phyloP scores from a whole-genome alignment of 164 flowering plant genomes.

The Magnolia changhungtana region DNA sequence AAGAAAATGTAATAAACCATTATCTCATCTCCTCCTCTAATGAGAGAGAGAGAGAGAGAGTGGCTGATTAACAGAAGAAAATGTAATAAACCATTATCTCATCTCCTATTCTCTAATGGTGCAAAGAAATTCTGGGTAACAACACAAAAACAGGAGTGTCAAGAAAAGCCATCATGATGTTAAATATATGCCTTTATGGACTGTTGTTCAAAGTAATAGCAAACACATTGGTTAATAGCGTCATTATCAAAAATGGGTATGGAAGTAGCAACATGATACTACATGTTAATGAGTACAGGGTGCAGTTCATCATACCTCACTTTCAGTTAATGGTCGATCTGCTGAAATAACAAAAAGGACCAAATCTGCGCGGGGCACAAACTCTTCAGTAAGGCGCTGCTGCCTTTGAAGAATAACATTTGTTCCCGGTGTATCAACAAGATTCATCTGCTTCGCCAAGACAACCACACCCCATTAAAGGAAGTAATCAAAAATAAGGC shows the following conservation, averaged over 20 bases:
- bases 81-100: not conserved
- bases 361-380: conserved; percentile 95
- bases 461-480: not conserved
- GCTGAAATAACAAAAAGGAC: conserved; percentile 93
- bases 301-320: conserved; percentile 60
- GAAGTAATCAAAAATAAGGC: not conserved
- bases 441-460: conserved; percentile 59
- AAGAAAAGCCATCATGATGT: not conserved
- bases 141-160: not conserved
- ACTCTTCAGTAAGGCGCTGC: conserved; percentile 94
- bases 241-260: not conserved
- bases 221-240: not conserved
- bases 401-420: conserved; percentile 97
- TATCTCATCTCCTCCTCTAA: too few relatives aligned
- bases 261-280: not conserved
- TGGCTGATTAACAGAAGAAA: not conserved
- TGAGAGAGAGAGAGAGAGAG: not conserved
- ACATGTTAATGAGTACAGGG: not conserved
- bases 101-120: not conserved
- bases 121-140: not conserved
- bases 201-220: not conserved
- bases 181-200: not conserved
- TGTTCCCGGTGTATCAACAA: conserved; percentile 98
- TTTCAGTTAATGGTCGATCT: conserved; percentile 91
- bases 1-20: too few relatives aligned